These are phyloP conservation scores for Dothidotthia symphoricarpi DNA, from an alignment of 2,329 filamentous ascomycete species.

Conservation along the genomic window DNA sequence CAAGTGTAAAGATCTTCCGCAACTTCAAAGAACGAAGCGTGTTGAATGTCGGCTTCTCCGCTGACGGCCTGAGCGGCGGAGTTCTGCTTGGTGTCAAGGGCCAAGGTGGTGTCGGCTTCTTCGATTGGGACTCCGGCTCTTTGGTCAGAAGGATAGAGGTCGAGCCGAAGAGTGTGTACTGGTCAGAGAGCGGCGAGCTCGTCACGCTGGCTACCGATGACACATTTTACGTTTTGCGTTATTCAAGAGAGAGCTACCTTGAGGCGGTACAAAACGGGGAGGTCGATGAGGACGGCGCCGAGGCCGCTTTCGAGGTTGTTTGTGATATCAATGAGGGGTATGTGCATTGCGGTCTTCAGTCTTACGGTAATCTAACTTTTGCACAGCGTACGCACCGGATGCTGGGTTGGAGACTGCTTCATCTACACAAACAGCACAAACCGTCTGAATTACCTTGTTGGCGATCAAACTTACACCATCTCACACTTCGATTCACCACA, in stretches of 20 bases:
- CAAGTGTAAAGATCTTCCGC: constrained; percentile 94
- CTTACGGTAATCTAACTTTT: constrained; percentile 11
- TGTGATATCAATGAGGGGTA: constrained; percentile 91
- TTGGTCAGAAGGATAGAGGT: constrained; percentile 90
- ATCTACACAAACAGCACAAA: constrained; percentile 98
- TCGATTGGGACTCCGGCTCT: constrained; percentile 89
- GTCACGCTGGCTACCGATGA: constrained; percentile 92
- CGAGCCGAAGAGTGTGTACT: constrained; percentile 74
- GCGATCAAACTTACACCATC: constrained; percentile 96
- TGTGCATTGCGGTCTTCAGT: constrained; percentile 20
- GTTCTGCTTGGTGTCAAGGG: constrained; percentile 91
- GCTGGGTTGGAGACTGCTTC: constrained; percentile 99
- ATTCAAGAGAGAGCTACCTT: constrained; percentile 83
- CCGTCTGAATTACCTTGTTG: constrained; percentile 94
- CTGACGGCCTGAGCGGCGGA: constrained; percentile 85
- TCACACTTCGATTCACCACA: constrained; percentile 94
- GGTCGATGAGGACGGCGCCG: constrained; percentile 87
- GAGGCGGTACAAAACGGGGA: constrained; percentile 78
- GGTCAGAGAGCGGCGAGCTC: constrained; percentile 94
- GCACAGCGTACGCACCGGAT: constrained; percentile 77
- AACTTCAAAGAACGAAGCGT: constrained; percentile 96
- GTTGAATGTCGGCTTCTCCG: constrained; percentile 91
- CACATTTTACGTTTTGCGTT: constrained; percentile 90
- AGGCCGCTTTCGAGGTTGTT: constrained; percentile 92
- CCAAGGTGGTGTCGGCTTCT: constrained; percentile 91